A percentile compares a stretch with the other conserved stretches of the same genome.
Conservation (phyloP, 116 monocot species). For the Cymodocea nodosa region DNA sequence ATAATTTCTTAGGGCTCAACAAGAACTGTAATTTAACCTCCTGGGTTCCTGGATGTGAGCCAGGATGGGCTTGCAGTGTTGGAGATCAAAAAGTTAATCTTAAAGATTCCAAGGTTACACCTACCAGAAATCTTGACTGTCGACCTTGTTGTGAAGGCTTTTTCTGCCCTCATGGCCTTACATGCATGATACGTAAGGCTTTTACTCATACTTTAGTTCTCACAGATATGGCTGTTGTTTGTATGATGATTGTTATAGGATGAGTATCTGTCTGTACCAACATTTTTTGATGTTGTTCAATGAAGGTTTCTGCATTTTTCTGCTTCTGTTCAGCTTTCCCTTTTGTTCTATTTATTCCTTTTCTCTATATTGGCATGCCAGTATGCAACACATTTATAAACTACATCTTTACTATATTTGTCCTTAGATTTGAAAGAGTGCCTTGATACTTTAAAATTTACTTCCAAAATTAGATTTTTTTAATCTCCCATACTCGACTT, state of each 20-base stretch:
- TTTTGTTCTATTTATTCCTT: no score
- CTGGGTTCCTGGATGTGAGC: slow-evolving; percentile 89
- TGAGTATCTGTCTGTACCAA: no score
- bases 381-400: no score
- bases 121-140: slow-evolving; percentile 40
- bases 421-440: no score
- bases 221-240: neutral
- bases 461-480: no score
- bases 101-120: slow-evolving; percentile 30
- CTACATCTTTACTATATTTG: no score
- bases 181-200: slow-evolving; percentile 93
- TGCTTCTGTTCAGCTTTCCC: no score
- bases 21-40: slow-evolving; percentile 85
- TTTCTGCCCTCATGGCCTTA: slow-evolving; percentile 84
- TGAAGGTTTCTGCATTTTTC: no score
- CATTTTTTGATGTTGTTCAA: no score
- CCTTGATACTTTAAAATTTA: no score
- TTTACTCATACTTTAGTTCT: neutral
- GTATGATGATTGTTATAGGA: neutral
- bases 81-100: slow-evolving; percentile 36
- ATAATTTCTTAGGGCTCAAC: slow-evolving; percentile 56
- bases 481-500: no score
- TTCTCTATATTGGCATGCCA: no score
- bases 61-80: slow-evolving; percentile 90
- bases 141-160: slow-evolving; percentile 77